Conservation (phyloP, 2,329 filamentous ascomycete species). For the Alternaria longipes region DNA sequence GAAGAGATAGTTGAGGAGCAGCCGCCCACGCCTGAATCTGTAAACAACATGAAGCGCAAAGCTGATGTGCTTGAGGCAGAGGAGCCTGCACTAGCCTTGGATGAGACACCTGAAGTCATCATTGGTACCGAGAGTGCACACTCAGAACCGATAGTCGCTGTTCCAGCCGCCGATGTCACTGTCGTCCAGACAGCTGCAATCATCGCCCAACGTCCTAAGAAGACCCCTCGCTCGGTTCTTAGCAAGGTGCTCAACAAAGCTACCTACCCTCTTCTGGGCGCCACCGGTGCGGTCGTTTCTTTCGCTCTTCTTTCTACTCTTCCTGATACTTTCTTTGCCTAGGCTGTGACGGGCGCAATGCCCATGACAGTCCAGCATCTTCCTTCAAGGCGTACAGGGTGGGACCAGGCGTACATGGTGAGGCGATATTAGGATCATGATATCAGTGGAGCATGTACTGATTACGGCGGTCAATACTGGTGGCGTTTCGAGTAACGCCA, state of each 20-base stretch:
- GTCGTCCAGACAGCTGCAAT: slow-evolving; percentile 18
- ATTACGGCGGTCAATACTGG: slow-evolving; percentile 1
- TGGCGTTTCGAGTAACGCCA: background rate
- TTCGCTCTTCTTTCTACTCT: slow-evolving; percentile 33
- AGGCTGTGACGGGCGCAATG: background rate
- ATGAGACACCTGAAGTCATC: background rate
- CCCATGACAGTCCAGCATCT: background rate
- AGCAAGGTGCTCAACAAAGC: slow-evolving; percentile 24
- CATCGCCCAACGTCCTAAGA: slow-evolving; percentile 31
- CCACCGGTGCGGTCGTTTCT: slow-evolving; percentile 29
- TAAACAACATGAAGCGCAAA: slow-evolving; percentile 44
- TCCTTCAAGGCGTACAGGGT: slow-evolving; percentile 9
- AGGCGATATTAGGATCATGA: background rate
- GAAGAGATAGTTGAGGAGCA: slow-evolving; percentile 46
- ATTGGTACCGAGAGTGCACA: background rate
- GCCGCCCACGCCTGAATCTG: slow-evolving; percentile 41
- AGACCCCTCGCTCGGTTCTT: slow-evolving; percentile 29
- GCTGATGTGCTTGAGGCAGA: slow-evolving; percentile 37
- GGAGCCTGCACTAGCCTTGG: background rate
- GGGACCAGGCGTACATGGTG: background rate
- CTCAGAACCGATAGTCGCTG: background rate
- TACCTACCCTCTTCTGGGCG: slow-evolving; percentile 25
- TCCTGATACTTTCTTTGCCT: slow-evolving; percentile 34
- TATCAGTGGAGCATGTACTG: slow-evolving; percentile 1
- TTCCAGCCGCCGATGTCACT: background rate